These are phyloP conservation scores for Fusarium chaquense DNA, from an alignment of 2,329 filamentous ascomycete species.

Conservation along the genomic window DNA sequence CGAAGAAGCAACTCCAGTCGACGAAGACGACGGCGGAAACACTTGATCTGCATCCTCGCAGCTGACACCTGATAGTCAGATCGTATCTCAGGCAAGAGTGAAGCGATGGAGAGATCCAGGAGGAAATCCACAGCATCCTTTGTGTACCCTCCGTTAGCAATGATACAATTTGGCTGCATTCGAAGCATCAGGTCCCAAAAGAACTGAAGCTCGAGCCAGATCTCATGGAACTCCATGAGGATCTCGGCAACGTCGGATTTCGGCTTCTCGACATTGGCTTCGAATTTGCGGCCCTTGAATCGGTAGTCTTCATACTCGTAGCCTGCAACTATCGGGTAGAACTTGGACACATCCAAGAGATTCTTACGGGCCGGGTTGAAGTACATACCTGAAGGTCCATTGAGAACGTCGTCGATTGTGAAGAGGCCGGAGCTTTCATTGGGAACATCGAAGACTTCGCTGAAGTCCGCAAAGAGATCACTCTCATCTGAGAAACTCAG, in stretches of 20 bases:
- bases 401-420: constrained; percentile 4
- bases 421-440: neutral
- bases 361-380: neutral
- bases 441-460: neutral
- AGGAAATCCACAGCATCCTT: constrained; percentile 24
- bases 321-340: constrained; percentile 10
- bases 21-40: constrained; percentile 22
- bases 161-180: constrained; percentile 35
- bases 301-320: constrained; percentile 9
- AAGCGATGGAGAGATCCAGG: constrained; percentile 15
- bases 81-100: neutral
- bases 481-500: too few relatives aligned
- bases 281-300: constrained; percentile 6
- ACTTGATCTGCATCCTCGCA: constrained; percentile 1
- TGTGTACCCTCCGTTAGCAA: neutral
- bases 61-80: neutral
- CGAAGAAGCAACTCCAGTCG: constrained; percentile 13
- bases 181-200: constrained; percentile 36
- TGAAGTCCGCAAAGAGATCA: neutral
- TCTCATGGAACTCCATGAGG: constrained; percentile 6
- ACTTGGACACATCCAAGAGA: neutral
- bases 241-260: neutral
- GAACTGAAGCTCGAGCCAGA: constrained; percentile 28
- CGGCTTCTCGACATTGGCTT: neutral
- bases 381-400: neutral